Evolutionary conservation across 1,284 basidiomycete genomes (phyloP).

Genomic region (Malassezia brasiliensis): DNA sequence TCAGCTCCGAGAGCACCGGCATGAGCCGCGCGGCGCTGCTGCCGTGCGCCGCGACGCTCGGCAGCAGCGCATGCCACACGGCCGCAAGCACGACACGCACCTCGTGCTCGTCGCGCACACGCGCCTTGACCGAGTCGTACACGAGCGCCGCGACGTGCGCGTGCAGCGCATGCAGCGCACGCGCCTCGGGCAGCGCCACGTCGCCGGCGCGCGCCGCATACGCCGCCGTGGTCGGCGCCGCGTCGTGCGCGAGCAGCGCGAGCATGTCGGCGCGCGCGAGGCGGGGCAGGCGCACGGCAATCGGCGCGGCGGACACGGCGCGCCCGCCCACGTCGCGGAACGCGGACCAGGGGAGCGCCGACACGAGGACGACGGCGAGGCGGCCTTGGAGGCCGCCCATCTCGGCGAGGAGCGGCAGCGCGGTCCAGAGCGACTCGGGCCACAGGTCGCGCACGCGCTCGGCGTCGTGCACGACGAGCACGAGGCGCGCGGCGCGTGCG

Average conservation of each 20-base stretch:
- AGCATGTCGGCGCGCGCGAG: conserved; percentile 25
- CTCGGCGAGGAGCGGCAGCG: conserved; percentile 25
- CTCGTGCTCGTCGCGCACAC: conserved; percentile 31
- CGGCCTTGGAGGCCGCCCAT: conserved; percentile 18
- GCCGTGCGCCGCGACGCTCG: conserved; percentile 20
- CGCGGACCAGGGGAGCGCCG: conserved; percentile 27
- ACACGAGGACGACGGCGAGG: conserved; percentile 25
- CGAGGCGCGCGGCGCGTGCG: neutral
- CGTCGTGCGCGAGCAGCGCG: conserved; percentile 18
- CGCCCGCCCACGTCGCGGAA: conserved; percentile 25
- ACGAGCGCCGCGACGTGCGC: conserved; percentile 24
- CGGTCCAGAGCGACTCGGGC: conserved; percentile 36
- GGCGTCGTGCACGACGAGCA: conserved; percentile 30
- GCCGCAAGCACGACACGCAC: conserved; percentile 26
- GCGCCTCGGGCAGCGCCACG: neutral
- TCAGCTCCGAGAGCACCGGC: conserved; percentile 18
- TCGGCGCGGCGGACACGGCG: conserved; percentile 25
- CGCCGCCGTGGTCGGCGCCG: neutral
- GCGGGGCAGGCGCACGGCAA: conserved; percentile 25
- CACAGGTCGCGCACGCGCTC: conserved; percentile 38
- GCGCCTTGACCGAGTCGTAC: conserved; percentile 32
- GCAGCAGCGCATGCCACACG: conserved; percentile 33
- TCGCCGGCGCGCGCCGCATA: neutral
- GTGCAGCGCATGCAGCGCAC: conserved; percentile 18
- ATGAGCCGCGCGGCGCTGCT: conserved; percentile 20